Evolutionary conservation across 352 stramenopile genomes (phyloP).

Genomic region (Phytophthora litchii): DNA sequence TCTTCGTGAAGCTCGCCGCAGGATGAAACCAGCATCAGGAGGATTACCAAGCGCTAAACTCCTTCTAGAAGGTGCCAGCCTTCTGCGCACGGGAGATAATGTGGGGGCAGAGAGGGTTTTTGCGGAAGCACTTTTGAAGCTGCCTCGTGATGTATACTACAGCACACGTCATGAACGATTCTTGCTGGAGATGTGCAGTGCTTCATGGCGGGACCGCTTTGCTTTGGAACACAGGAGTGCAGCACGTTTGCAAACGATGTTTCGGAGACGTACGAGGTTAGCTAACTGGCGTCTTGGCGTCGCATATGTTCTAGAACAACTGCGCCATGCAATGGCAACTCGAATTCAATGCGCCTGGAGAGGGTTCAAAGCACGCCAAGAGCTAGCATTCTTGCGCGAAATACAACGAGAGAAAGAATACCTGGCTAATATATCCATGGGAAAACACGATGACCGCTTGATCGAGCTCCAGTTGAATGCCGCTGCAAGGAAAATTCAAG

Average conservation of each 20-base stretch:
- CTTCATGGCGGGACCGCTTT: conserved; percentile 52
- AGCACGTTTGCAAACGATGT: conserved; percentile 37
- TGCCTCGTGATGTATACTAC: conserved; percentile 41
- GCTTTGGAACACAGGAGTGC: conserved; percentile 42
- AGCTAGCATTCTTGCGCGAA: conserved; percentile 31
- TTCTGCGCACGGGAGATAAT: conserved; percentile 42
- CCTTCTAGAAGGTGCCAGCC: conserved; percentile 48
- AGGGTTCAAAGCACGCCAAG: conserved; percentile 24
- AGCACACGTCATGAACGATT: conserved; percentile 53
- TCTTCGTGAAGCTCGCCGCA: conserved; percentile 31
- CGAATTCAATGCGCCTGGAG: conserved; percentile 61
- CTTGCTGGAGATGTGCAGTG: conserved; percentile 45
- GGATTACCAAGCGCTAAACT: conserved; percentile 33
- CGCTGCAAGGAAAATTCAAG: conserved; percentile 58
- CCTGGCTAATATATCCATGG: conserved; percentile 44
- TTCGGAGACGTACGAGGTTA: conserved; percentile 20
- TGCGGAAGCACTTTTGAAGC: conserved; percentile 37
- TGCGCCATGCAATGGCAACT: conserved; percentile 33
- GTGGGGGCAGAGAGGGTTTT: conserved; percentile 39
- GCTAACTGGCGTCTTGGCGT: conserved; percentile 28
- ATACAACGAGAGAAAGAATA: conserved; percentile 43
- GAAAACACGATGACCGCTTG: conserved; percentile 45
- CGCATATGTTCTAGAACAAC: conserved; percentile 34
- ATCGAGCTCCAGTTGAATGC: conserved; percentile 47
- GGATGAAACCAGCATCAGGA: conserved; percentile 5